Conservation (phyloP, 2,329 filamentous ascomycete species). For the Aspergillus sp. region DNA sequence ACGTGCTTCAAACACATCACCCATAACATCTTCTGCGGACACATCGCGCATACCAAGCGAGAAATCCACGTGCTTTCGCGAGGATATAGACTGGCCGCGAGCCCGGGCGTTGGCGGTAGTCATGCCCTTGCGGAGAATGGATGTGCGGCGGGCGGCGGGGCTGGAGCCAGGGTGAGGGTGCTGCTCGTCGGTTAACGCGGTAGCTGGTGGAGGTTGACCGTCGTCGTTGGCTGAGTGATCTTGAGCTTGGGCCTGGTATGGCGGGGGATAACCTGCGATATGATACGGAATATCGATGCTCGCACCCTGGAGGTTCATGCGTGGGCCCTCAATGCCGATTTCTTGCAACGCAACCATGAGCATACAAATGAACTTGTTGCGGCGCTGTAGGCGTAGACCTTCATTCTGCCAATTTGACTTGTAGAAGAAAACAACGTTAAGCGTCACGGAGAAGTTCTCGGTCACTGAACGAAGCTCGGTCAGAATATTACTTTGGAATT, state of each 20-base stretch:
- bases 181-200: slow-evolving; percentile 24
- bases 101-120: slow-evolving; percentile 45
- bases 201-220: slow-evolving; percentile 44
- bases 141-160: slow-evolving; percentile 40
- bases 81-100: slow-evolving; percentile 58
- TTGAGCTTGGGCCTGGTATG: slow-evolving; percentile 43
- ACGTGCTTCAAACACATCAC: slow-evolving; percentile 65
- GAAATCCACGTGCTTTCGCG: slow-evolving; percentile 68
- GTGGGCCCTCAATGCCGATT: slow-evolving; percentile 80
- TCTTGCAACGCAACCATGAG: slow-evolving; percentile 83
- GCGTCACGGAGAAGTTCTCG: slow-evolving; percentile 78
- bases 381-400: slow-evolving; percentile 78
- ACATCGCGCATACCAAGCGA: slow-evolving; percentile 66
- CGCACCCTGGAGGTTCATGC: slow-evolving; percentile 69
- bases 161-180: slow-evolving; percentile 27
- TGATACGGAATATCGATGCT: slow-evolving; percentile 68
- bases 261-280: slow-evolving; percentile 51
- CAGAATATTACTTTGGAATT: slow-evolving; percentile 82
- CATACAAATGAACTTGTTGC: slow-evolving; percentile 92
- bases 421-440: slow-evolving; percentile 97
- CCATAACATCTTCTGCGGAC: slow-evolving; percentile 58
- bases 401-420: slow-evolving; percentile 98
- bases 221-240: slow-evolving; percentile 39
- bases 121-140: slow-evolving; percentile 56
- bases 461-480: slow-evolving; percentile 79